These are phyloP conservation scores for Rhodosporidiobolus sp. DNA, from an alignment of 768 basidiomycete species.

Conservation along the genomic window DNA sequence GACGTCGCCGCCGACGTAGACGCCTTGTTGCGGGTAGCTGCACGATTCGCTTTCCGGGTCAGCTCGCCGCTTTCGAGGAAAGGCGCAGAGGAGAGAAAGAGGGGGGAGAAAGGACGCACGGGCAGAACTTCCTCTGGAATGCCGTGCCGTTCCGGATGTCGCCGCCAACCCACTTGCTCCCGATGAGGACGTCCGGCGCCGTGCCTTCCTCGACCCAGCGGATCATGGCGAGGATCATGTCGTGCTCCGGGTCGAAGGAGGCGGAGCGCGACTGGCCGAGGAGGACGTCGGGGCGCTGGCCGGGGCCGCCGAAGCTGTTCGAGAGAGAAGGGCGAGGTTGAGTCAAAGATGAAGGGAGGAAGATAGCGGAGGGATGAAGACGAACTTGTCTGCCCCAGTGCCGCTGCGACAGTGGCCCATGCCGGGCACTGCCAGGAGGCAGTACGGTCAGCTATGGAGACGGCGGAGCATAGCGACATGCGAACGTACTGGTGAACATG, in stretches of 20 bases:
- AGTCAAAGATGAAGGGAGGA: background rate
- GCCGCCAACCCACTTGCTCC: conserved; percentile 17
- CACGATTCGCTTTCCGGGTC: no score
- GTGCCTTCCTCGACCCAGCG: conserved; percentile 38
- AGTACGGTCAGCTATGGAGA: background rate
- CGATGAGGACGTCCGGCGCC: conserved; percentile 29
- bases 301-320: conserved; percentile 5
- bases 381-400: conserved; percentile 10
- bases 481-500: conserved; percentile 5
- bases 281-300: conserved; percentile 2
- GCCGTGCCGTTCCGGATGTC: conserved; percentile 2
- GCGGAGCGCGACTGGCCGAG: conserved; percentile 11
- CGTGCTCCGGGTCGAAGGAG: conserved; percentile 36
- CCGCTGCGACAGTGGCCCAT: conserved; percentile 28
- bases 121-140: conserved; percentile 32
- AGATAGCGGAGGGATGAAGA: background rate
- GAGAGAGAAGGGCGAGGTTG: background rate
- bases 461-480: background rate
- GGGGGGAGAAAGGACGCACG: conserved; percentile 3
- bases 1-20: conserved; percentile 36
- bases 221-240: conserved; percentile 35
- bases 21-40: conserved; percentile 28
- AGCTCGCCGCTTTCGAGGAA: no score
- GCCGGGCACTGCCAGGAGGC: conserved; percentile 13
- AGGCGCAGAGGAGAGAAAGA: no score